Percentiles rank a stretch among this genome's conserved stretches.
Evolutionary conservation across 2,329 filamentous ascomycete genomes (phyloP).

Genomic region (Cercospora janseana): DNA sequence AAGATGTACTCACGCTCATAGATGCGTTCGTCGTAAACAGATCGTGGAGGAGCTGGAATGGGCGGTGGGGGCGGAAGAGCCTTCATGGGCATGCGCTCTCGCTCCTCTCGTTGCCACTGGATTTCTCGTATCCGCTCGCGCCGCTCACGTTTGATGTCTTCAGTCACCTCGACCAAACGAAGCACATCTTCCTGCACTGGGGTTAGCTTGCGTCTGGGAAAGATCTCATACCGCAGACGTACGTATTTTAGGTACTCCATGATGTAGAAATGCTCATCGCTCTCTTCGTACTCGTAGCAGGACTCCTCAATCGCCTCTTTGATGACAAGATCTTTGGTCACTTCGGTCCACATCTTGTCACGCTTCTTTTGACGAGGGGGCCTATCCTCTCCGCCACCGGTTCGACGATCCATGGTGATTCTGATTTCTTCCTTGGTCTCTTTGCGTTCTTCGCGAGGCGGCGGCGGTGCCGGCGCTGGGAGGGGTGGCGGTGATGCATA

Average conservation of each 20-base stretch:
- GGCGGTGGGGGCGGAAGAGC: conserved; percentile 44
- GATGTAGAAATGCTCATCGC: conserved; percentile 83
- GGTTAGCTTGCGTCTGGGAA: conserved; percentile 3
- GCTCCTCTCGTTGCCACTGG: conserved; percentile 58
- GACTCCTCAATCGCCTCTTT: conserved; percentile 81
- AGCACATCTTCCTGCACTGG: conserved; percentile 74
- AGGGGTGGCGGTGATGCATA: conserved; percentile 27
- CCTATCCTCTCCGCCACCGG: conserved; percentile 12
- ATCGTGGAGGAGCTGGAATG: conserved; percentile 39
- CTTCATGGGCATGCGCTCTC: conserved; percentile 48
- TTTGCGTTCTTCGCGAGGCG: conserved; percentile 21
- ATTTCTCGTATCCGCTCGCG: conserved; percentile 59
- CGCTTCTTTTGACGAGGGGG: conserved; percentile 30
- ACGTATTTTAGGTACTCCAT: conserved; percentile 88
- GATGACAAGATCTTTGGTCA: conserved; percentile 87
- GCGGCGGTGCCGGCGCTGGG: conserved; percentile 23
- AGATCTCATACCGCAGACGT: neutral
- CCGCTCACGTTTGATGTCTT: conserved; percentile 71
- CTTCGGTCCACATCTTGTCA: conserved; percentile 83
- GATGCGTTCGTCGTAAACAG: conserved; percentile 61
- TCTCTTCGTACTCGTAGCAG: conserved; percentile 89
- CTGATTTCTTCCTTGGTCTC: conserved; percentile 53
- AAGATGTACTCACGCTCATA: conserved; percentile 68
- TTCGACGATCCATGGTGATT: conserved; percentile 28
- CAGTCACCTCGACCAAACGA: conserved; percentile 76